phyloP scores from a whole-genome alignment of 345 rosid genomes.

The Corymbia maculata region DNA sequence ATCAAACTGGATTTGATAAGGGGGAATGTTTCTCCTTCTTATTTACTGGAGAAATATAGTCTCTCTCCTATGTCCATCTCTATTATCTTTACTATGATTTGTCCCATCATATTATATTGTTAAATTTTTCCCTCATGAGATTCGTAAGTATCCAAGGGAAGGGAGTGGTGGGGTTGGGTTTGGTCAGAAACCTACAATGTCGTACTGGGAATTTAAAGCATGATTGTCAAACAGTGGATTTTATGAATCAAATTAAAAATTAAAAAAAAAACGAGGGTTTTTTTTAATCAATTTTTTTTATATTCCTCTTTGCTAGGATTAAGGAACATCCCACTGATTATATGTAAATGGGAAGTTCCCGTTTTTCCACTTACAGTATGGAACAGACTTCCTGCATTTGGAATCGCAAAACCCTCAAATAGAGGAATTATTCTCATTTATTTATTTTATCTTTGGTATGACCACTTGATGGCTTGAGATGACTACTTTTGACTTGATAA shows the following conservation, averaged over 20 bases:
- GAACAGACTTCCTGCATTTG: conserved; percentile 26
- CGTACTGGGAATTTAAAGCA: not conserved
- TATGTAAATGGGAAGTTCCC: not conserved
- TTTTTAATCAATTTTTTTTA: not conserved
- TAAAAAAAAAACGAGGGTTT: not conserved
- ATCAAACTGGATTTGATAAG: not conserved
- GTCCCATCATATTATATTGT: not conserved
- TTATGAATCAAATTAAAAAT: not conserved
- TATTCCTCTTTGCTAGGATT: not conserved
- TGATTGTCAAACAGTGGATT: not conserved
- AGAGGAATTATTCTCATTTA: not conserved
- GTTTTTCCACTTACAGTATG: conserved; percentile 25
- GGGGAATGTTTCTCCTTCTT: not conserved
- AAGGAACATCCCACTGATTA: not conserved
- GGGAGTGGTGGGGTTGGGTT: not conserved
- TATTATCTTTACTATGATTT: not conserved
- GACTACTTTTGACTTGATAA: not conserved
- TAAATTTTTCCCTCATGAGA: not conserved
- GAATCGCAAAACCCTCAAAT: conserved; percentile 8
- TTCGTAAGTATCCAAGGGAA: not conserved
- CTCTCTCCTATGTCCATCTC: not conserved
- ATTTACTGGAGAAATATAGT: not conserved
- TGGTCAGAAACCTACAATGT: not conserved
- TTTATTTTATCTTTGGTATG: not conserved
- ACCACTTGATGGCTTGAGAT: not conserved